Percentiles rank a stretch among this genome's conserved stretches.
phyloP scores from a whole-genome alignment of 805 yeast genomes.

The Starmerella cellae region DNA sequence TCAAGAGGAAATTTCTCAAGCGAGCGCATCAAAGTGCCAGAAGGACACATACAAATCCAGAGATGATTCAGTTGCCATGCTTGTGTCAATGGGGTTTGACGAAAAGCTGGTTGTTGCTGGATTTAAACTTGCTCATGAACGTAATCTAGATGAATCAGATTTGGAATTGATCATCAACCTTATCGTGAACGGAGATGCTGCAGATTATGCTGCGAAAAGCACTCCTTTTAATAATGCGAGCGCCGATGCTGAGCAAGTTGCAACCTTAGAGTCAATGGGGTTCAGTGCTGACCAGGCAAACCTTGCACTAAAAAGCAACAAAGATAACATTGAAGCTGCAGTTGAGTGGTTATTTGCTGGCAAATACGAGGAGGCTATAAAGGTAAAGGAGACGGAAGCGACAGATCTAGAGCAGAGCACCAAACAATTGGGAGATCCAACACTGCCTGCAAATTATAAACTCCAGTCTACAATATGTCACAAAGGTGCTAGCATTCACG shows the following conservation, averaged over 20 bases:
- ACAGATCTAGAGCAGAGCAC: neutral
- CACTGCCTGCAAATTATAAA: conserved; percentile 32
- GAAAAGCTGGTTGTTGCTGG: conserved; percentile 53
- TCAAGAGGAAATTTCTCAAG: neutral
- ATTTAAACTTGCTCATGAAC: conserved; percentile 58
- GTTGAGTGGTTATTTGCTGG: conserved; percentile 77
- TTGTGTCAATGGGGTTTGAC: conserved; percentile 81
- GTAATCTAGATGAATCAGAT: conserved; percentile 17
- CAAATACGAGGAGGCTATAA: conserved; percentile 61
- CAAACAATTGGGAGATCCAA: conserved; percentile 2
- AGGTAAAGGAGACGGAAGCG: neutral
- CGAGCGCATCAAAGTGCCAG: conserved; percentile 1
- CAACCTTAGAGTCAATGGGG: conserved; percentile 60
- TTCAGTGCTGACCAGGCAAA: conserved; percentile 49
- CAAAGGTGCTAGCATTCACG: conserved; percentile 77
- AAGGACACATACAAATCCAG: conserved; percentile 27
- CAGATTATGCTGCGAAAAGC: neutral
- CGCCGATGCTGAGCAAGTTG: conserved; percentile 30
- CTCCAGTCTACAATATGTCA: conserved; percentile 67
- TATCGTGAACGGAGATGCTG: conserved; percentile 41
- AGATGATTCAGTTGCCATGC: conserved; percentile 36
- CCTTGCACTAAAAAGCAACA: conserved; percentile 53
- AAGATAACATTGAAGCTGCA: conserved; percentile 56
- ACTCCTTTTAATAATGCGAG: conserved; percentile 34
- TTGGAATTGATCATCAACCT: conserved; percentile 75